phyloP scores from a whole-genome alignment of 1,139 yeast species.

The Geotrichum reessii region DNA sequence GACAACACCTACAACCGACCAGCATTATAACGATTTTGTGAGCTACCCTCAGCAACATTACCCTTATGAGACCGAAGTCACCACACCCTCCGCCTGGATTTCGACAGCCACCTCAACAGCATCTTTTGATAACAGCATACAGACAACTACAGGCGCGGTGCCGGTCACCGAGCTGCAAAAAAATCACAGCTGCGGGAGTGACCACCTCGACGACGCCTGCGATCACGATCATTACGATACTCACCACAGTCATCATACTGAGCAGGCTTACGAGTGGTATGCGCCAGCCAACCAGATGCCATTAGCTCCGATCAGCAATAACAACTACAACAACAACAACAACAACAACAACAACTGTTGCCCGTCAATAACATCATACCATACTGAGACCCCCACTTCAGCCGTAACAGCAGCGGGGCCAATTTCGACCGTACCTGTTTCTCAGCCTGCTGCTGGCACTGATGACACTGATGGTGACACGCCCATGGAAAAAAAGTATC shows the following conservation, averaged over 20 bases:
- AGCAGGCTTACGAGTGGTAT: background rate
- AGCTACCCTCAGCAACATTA: background rate
- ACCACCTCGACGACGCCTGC: background rate
- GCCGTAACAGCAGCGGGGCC: background rate
- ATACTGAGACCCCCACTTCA: too few relatives aligned
- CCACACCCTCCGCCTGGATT: background rate
- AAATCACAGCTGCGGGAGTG: background rate
- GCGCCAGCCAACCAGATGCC: background rate
- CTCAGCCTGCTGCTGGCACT: background rate
- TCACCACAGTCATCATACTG: too few relatives aligned
- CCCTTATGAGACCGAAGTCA: background rate
- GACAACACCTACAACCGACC: too few relatives aligned
- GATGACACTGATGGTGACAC: background rate
- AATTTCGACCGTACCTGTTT: background rate
- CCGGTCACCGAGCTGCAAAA: background rate
- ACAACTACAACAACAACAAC: background rate
- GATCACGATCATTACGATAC: background rate
- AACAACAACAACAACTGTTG: too few relatives aligned
- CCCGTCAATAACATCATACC: too few relatives aligned
- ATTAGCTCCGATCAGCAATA: background rate
- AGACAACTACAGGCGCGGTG: background rate
- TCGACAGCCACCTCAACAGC: background rate
- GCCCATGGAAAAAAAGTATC: constrained; percentile 26
- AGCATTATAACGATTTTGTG: background rate
- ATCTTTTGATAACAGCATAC: background rate